Evolutionary conservation across 1,139 yeast genomes (phyloP).

Genomic region (Spathaspora sp.): DNA sequence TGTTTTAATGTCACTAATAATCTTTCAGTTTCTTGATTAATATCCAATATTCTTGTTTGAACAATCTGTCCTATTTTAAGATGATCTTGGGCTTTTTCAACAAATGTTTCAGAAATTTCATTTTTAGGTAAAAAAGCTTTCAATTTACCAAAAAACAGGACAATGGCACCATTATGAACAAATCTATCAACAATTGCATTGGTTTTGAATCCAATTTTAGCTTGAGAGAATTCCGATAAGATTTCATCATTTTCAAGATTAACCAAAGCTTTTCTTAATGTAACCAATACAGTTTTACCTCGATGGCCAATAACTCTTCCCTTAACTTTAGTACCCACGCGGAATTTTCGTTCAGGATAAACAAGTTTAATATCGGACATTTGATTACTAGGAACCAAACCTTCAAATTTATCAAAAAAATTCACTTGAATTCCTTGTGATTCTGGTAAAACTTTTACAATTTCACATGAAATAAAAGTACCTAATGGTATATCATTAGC

Average conservation of each 20-base stretch:
- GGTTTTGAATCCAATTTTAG: constrained; percentile 59
- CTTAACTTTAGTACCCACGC: constrained; percentile 75
- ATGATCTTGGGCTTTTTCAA: constrained; percentile 73
- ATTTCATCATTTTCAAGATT: constrained; percentile 63
- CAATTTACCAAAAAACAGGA: constrained; percentile 77
- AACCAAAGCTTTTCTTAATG: constrained; percentile 83
- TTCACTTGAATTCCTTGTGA: constrained; percentile 65
- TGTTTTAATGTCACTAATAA: constrained; percentile 75
- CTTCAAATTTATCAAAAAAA: constrained; percentile 66
- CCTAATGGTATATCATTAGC: constrained; percentile 78
- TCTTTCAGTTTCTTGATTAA: constrained; percentile 55
- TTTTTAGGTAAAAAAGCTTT: constrained; percentile 81
- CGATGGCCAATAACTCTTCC: constrained; percentile 58
- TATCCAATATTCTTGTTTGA: constrained; percentile 60
- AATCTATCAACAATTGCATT: constrained; percentile 76
- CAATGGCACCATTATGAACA: constrained; percentile 75
- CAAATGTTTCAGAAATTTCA: constrained; percentile 89
- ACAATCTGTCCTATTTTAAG: constrained; percentile 85
- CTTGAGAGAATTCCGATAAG: constrained; percentile 50
- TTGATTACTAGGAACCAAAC: constrained; percentile 71
- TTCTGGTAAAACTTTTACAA: constrained; percentile 64
- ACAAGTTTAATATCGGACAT: constrained; percentile 81
- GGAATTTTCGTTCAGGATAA: constrained; percentile 90
- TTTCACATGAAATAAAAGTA: constrained; percentile 54
- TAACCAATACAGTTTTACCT: constrained; percentile 51